Conservation (phyloP, 2,329 filamentous ascomycete genomes). For the Ophiostoma pallidulum region DNA sequence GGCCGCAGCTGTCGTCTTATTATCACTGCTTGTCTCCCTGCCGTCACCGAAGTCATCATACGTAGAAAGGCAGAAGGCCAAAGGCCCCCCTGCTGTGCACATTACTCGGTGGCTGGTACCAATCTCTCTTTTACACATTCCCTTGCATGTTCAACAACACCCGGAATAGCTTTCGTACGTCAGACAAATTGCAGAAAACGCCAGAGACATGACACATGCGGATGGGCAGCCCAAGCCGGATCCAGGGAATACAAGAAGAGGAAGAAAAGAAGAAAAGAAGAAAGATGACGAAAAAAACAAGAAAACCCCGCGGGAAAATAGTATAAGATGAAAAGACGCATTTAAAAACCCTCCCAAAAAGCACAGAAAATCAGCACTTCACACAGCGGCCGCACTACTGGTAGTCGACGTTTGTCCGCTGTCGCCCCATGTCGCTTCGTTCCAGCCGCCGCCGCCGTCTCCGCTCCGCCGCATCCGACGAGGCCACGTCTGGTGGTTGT, state of each 20-base stretch:
- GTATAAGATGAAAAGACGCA: background rate
- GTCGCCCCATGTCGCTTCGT: constrained; percentile 34
- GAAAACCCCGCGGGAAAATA: background rate
- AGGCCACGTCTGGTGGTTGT: constrained; percentile 10
- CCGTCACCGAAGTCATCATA: too few relatives aligned
- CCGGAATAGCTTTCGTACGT: too few relatives aligned
- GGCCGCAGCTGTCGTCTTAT: too few relatives aligned
- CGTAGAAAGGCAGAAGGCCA: too few relatives aligned
- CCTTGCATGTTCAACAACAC: too few relatives aligned
- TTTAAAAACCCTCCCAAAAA: background rate
- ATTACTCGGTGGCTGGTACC: too few relatives aligned
- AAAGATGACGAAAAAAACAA: background rate
- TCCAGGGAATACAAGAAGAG: background rate
- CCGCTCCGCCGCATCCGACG: constrained; percentile 37
- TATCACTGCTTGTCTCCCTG: too few relatives aligned
- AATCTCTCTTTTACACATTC: too few relatives aligned
- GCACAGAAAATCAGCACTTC: background rate
- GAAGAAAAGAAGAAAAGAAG: background rate
- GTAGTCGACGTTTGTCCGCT: constrained; percentile 22
- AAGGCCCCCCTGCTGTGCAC: too few relatives aligned
- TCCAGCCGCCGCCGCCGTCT: constrained; percentile 48
- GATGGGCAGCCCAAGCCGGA: background rate
- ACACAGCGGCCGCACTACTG: background rate
- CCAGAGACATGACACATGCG: background rate
- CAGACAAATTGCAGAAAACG: background rate